Evolutionary conservation across 2,329 filamentous ascomycete species (phyloP), one percentile per base, ranked within the genome.

Genomic region (Colletotrichum tropicicola): DNA sequence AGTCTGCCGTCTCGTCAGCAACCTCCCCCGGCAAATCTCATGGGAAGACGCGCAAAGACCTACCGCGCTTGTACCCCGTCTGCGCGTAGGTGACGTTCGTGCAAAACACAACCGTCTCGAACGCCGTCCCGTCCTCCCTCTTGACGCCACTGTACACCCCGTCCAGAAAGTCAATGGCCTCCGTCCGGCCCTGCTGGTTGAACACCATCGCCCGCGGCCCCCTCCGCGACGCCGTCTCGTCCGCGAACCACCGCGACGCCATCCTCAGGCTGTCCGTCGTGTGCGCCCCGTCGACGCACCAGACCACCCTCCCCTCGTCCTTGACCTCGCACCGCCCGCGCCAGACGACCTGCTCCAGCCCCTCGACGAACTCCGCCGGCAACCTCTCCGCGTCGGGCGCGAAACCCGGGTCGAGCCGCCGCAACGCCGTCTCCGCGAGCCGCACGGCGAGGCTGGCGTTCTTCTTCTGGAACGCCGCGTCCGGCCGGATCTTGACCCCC

Each of bases 251-350:
- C 69, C 82, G 83, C 3, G 89, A 92, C 10, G 92, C 91, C 43
- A 92, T 85, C 55, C 88, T 84, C 68, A 98, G 88, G 70, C 93
- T 97, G 70, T 97, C 94, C 21, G 89, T 82, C 0, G 94, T 98
- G 74, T 98, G 94, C 2, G 92, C 94, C 3, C 94, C 93, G 72
- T 98, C 94, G 15, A 97, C 87, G 69, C 91, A 89, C 93, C 94
- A 97, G 9, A 92, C 81, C 3, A 63, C 43, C 17, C 53, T 39
- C n/a, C 78, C 77, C 2, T 80, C 79, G 3, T 80, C 72, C 30
- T 77, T 78, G 3, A 92, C 86, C 74, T 98, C 93, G 71, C 93
- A 97, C 15, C 94, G 86, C 1, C 94, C 94, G 15, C 91, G 86
- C 68, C 94, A 86, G 3, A 83, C 85, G 1, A 93, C 91, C 55